These are phyloP conservation scores for Fusarium pilosicola DNA, from an alignment of 2,329 filamentous ascomycete species.

Conservation along the genomic window DNA sequence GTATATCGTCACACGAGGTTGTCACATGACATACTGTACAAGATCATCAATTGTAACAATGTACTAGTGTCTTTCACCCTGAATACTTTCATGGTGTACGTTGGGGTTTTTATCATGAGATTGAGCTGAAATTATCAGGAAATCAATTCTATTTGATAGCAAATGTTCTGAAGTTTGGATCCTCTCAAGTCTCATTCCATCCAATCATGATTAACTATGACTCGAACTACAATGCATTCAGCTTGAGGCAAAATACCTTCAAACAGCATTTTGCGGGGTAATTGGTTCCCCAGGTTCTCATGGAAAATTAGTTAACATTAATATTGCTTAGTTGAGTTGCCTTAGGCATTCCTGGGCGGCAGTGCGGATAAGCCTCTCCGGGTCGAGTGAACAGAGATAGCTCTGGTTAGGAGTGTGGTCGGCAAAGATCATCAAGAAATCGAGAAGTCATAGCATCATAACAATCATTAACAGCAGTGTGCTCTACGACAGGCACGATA, in stretches of 20 bases:
- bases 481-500: conserved; percentile 33
- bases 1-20: conserved; percentile 20
- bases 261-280: conserved; percentile 26
- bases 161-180: background rate
- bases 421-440: background rate
- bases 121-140: background rate
- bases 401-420: background rate
- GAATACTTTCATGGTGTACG: background rate
- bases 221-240: background rate
- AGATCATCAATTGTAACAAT: background rate
- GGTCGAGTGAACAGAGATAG: background rate
- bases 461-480: background rate
- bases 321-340: background rate
- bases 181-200: background rate
- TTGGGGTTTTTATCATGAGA: no score
- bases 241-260: background rate
- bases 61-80: background rate
- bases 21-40: conserved; percentile 16
- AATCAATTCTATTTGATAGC: background rate
- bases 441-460: background rate
- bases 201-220: conserved; percentile 17
- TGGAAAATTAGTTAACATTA: background rate
- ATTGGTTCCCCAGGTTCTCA: conserved; percentile 4
- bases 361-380: conserved; percentile 7
- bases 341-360: background rate